A percentile compares a stretch with the other conserved stretches of the same genome.
Evolutionary conservation across 768 basidiomycete genomes (phyloP).

Genomic region (Auricularia auricula-judae): DNA sequence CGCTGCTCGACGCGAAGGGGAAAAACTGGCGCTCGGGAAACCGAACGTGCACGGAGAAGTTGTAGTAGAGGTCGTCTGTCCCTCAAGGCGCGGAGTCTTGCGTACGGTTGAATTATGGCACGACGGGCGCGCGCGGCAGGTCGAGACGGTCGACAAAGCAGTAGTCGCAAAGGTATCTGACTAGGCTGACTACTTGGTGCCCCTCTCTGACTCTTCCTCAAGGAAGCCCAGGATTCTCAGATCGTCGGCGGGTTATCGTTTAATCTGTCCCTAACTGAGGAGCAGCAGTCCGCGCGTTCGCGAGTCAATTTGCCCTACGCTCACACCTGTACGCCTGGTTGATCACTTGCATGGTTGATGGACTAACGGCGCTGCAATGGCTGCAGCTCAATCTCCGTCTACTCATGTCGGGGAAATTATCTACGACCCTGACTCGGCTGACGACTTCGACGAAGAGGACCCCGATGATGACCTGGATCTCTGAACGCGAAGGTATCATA

Average conservation of each 20-base stretch:
- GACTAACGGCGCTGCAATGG: no score
- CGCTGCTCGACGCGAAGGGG: slow-evolving; percentile 45
- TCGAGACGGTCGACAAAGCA: slow-evolving; percentile 21
- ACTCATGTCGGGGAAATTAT: slow-evolving; percentile 42
- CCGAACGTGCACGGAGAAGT: slow-evolving; percentile 36
- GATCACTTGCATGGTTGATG: no score
- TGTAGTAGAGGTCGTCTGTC: slow-evolving; percentile 50
- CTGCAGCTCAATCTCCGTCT: background rate
- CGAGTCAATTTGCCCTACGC: slow-evolving; percentile 84
- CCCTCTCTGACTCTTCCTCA: slow-evolving; percentile 8
- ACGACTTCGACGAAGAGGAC: slow-evolving; percentile 92
- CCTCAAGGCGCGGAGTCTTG: slow-evolving; percentile 46
- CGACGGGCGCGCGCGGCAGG: slow-evolving; percentile 11
- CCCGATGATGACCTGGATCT: slow-evolving; percentile 92
- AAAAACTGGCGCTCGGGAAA: slow-evolving; percentile 46
- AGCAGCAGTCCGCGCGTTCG: slow-evolving; percentile 70
- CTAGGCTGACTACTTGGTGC: background rate
- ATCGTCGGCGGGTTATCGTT: slow-evolving; percentile 43
- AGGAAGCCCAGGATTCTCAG: slow-evolving; percentile 11
- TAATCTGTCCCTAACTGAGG: slow-evolving; percentile 73
- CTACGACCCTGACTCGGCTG: slow-evolving; percentile 89
- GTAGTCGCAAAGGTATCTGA: slow-evolving; percentile 2
- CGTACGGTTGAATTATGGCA: slow-evolving; percentile 59
- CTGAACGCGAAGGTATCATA: slow-evolving; percentile 17
- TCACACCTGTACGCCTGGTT: slow-evolving; percentile 51